These are phyloP conservation scores for Trichoderma sp. DNA, from an alignment of 2,329 filamentous ascomycete species.

Conservation along the genomic window DNA sequence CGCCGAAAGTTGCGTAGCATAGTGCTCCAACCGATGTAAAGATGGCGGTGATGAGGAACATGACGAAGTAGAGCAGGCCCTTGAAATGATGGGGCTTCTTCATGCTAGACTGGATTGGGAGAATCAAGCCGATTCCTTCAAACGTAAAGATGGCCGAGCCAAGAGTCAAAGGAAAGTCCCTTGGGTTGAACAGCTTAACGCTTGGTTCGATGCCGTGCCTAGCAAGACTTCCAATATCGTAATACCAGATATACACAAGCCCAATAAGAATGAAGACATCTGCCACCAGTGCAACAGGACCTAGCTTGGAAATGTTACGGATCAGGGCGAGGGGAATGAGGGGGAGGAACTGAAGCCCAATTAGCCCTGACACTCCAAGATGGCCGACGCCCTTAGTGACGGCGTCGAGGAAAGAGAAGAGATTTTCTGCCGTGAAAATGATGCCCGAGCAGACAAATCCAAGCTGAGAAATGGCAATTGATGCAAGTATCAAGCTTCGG, in stretches of 20 bases:
- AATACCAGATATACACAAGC: conserved; percentile 70
- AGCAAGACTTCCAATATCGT: conserved; percentile 58
- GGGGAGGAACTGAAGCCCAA: conserved; percentile 62
- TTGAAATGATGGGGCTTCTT: conserved; percentile 65
- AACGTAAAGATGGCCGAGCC: conserved; percentile 76
- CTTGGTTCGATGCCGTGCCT: conserved; percentile 55
- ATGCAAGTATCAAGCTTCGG: conserved; percentile 63
- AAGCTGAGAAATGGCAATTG: conserved; percentile 71
- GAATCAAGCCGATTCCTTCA: conserved; percentile 72
- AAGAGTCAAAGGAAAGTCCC: conserved; percentile 66
- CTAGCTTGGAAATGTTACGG: conserved; percentile 72
- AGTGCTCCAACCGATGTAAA: conserved; percentile 71
- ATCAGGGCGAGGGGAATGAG: conserved; percentile 68
- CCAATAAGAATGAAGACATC: conserved; percentile 71
- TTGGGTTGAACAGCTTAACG: conserved; percentile 68
- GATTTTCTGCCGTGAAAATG: conserved; percentile 74
- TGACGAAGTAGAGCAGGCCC: conserved; percentile 63
- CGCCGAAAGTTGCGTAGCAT: conserved; percentile 72
- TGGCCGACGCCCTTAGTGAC: conserved; percentile 50
- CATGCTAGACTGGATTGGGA: conserved; percentile 76
- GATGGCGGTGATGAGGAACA: conserved; percentile 69
- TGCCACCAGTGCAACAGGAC: conserved; percentile 64
- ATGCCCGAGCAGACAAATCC: conserved; percentile 76
- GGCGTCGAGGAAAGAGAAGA: conserved; percentile 64
- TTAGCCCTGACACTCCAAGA: conserved; percentile 53